Base-by-base conservation (phyloP, 805 yeast species). In the Komagataella phaffii region DNA sequence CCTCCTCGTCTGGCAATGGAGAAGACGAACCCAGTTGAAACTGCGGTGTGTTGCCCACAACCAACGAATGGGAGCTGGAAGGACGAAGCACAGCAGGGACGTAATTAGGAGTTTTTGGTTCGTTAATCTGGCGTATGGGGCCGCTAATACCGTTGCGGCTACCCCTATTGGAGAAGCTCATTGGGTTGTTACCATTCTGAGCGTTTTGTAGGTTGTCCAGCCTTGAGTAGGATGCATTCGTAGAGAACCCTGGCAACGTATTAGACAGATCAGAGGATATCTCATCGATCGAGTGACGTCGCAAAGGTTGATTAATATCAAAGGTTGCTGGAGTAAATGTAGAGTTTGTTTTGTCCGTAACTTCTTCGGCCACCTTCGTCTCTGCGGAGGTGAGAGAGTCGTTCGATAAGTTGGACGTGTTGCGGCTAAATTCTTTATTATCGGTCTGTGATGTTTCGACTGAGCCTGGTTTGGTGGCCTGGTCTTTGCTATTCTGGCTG, bases 61-160 rank as follows among this genome's bases (percentile, higher is more conserved):
- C 40, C 40, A 30, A 30, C 8, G 40, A 30, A 5, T 30, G 40
- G n/a, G 40, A 30, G 40, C 40, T 30, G 40, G 53, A 50, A 8
- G 79, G 78, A 36, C 81, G 61, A 51, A 77, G 65, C 14, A 77
- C 81, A 2, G 81, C 78, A 3, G 83, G 83, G 2, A 73, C 64
- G 58, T 74, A 70, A 53, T 74, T 61, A 4, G 79, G 77, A 49
- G 74, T 75, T 52, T 70, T 67, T 46, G 71, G 68, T 53, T 71
- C 72, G 57, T 76, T 73, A 45, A 77, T 73, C 54, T 75, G 80
- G 53, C 69, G 47, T n/a, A 56, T 30, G 8, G 62, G 57, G 1
- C 60, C 59, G 10, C 54, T 51, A 40, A 49, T 49, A 17, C 43
- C 23, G 43, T 51, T 54, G 44, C 55, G 49, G 46, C 53, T 54